Percentiles rank a stretch among this genome's conserved stretches.
phyloP scores from a whole-genome alignment of 176 grass and related monocot species.

The Saccharum officinarum region DNA sequence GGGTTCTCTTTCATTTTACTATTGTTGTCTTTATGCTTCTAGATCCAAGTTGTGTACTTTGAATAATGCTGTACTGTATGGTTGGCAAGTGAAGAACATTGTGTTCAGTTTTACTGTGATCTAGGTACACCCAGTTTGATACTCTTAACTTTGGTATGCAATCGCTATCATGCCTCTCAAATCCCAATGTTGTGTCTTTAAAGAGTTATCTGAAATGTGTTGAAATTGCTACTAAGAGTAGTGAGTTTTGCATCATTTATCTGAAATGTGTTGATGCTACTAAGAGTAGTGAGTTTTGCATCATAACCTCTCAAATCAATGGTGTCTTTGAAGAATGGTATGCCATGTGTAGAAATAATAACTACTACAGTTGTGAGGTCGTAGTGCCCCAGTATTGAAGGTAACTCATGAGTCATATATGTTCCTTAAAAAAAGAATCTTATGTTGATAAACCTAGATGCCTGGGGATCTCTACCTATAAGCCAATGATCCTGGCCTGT shows the following conservation, averaged over 20 bases:
- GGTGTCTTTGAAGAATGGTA: not conserved
- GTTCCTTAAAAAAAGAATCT: not conserved
- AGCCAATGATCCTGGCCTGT: not conserved
- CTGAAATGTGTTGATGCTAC: not conserved
- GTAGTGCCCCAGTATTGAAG: not conserved
- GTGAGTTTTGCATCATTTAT: not conserved
- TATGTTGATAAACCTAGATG: not conserved
- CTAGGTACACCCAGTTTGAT: slow-evolving; percentile 36
- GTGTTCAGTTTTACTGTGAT: slow-evolving; percentile 35
- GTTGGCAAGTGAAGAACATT: slow-evolving; percentile 34
- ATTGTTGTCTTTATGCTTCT: slow-evolving; percentile 48
- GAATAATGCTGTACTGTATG: slow-evolving; percentile 44
- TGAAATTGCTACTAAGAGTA: slow-evolving; percentile 2
- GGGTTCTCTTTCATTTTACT: slow-evolving; percentile 33
- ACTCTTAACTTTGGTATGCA: slow-evolving; percentile 22
- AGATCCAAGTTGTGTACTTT: slow-evolving; percentile 40
- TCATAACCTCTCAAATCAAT: not conserved
- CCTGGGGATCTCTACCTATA: not conserved
- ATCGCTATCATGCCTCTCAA: not conserved
- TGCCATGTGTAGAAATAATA: not conserved
- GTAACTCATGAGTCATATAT: not conserved
- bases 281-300: not conserved
- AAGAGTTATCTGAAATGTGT: slow-evolving; percentile 19
- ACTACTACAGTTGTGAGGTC: not conserved
- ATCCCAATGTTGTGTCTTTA: not conserved